Base-by-base conservation (phyloP, 2,329 filamentous ascomycete genomes). In the Pseudogymnoascus verrucosus region DNA sequence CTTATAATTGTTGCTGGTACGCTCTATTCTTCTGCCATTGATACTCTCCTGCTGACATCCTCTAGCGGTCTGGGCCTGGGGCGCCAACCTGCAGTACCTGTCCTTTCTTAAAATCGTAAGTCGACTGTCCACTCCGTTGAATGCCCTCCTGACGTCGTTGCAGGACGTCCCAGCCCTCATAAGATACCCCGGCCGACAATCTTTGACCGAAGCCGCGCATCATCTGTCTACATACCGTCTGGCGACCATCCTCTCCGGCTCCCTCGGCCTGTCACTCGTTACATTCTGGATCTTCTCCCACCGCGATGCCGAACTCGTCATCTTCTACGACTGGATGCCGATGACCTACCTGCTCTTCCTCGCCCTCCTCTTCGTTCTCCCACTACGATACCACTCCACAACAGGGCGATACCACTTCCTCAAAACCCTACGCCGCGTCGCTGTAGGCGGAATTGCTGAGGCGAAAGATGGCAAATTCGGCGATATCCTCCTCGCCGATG, bases 41-140 rank as follows among this genome's bases (percentile, higher is more conserved):
- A 5, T 21, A 19, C 16, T 57, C 60, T 40, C 23, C 64, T 14
- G 60, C 65, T 69, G 59, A 70, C 63, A 54, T 19, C 40, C 59
- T 64, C 65, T 68, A 96, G 92, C 91, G 69, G 88, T 96, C 72
- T 98, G 93, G 93, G 92, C 91, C 74, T 99, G 93, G 92, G 92
- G 89, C 68, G 77, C 89, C 70, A 98, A 97, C 78, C 85, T 98
- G 42, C 92, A 97, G 74, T 93, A 91, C 77, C 86, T 98, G 65
- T 82, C 88, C 71, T 77, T 85, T 64, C 80, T 87, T 71, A 89
- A 89, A 74, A 96, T 99, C 78, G 84, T 86, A 76, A 66, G 80
- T 74, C 57, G 14, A 10, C 34, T 16, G 34, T 21, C 23, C n/a
- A 26, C 23, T 26, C 11, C 14, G 3, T 2, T 36, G 42, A 16